Conservation (phyloP, 805 yeast species). For the Ogataea thermomethanolica region DNA sequence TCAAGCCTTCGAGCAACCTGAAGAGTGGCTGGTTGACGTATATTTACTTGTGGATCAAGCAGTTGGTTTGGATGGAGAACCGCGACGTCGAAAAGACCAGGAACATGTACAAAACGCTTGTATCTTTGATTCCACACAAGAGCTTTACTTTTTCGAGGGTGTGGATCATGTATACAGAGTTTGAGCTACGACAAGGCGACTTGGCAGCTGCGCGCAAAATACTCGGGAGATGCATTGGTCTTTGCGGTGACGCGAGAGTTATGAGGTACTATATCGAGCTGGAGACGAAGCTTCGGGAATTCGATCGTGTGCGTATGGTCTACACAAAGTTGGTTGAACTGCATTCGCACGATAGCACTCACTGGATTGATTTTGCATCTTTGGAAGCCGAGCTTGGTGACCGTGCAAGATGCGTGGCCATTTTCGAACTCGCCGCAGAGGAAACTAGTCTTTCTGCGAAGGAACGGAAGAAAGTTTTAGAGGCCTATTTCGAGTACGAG, state of each 20-base stretch:
- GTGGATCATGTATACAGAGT: conserved; percentile 71
- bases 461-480: conserved; percentile 12
- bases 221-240: conserved; percentile 71
- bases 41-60: conserved; percentile 66
- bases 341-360: conserved; percentile 37
- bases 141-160: conserved; percentile 64
- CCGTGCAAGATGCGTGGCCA: conserved; percentile 57
- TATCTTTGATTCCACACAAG: conserved; percentile 53
- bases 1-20: conserved; percentile 36
- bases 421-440: conserved; percentile 50
- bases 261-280: conserved; percentile 62
- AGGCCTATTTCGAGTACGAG: conserved; percentile 51
- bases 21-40: conserved; percentile 61
- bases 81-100: conserved; percentile 46
- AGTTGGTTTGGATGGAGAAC: conserved; percentile 58
- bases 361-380: conserved; percentile 64
- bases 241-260: conserved; percentile 55
- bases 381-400: conserved; percentile 72
- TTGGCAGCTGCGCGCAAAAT: conserved; percentile 58
- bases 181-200: conserved; percentile 62
- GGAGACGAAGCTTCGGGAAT: conserved; percentile 68
- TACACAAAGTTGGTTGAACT: conserved; percentile 63
- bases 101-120: conserved; percentile 45
- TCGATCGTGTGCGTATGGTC: conserved; percentile 72
- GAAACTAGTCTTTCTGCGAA: conserved; percentile 15